Evolutionary conservation across 2,329 filamentous ascomycete species (phyloP).

Genomic region (Colletotrichum sansevieriae): DNA sequence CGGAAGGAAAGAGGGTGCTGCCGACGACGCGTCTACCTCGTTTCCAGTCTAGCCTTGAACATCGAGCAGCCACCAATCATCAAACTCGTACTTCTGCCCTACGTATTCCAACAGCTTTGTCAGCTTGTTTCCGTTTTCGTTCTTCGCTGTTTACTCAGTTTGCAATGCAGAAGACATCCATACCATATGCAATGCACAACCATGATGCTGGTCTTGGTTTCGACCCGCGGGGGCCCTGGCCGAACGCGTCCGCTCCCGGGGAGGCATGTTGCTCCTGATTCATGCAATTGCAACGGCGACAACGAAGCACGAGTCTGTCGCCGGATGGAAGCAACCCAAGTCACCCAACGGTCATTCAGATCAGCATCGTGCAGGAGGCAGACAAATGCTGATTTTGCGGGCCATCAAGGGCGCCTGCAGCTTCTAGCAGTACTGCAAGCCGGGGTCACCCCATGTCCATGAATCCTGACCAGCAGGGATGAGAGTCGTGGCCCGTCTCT

Average conservation of each 20-base stretch:
- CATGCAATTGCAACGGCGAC: conserved; percentile 33
- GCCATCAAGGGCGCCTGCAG: conserved; percentile 20
- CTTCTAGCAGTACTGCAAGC: background rate
- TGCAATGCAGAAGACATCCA: conserved; percentile 3
- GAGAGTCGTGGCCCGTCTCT: conserved; percentile 21
- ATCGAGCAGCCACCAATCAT: conserved; percentile 25
- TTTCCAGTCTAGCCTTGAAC: conserved; percentile 31
- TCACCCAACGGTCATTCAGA: conserved; percentile 25
- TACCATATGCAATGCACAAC: conserved; percentile 32
- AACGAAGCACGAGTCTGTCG: conserved; percentile 18
- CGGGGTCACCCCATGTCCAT: conserved; percentile 11
- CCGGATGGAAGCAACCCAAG: background rate
- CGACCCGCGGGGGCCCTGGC: conserved; percentile 26
- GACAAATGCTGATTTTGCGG: conserved; percentile 23
- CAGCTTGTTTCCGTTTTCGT: conserved; percentile 35
- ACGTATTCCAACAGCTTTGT: conserved; percentile 12
- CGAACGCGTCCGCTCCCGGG: conserved; percentile 23
- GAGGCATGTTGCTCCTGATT: conserved; percentile 32
- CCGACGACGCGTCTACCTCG: conserved; percentile 8
- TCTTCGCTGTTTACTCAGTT: background rate
- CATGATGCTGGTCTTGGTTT: conserved; percentile 37
- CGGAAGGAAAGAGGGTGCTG: conserved; percentile 15
- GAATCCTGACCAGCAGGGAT: conserved; percentile 19
- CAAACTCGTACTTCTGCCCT: conserved; percentile 13
- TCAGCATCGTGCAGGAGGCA: conserved; percentile 25